These are phyloP conservation scores for Dioscorea dumetorum DNA, from an alignment of 106 monocot genomes.

Conservation along the genomic window DNA sequence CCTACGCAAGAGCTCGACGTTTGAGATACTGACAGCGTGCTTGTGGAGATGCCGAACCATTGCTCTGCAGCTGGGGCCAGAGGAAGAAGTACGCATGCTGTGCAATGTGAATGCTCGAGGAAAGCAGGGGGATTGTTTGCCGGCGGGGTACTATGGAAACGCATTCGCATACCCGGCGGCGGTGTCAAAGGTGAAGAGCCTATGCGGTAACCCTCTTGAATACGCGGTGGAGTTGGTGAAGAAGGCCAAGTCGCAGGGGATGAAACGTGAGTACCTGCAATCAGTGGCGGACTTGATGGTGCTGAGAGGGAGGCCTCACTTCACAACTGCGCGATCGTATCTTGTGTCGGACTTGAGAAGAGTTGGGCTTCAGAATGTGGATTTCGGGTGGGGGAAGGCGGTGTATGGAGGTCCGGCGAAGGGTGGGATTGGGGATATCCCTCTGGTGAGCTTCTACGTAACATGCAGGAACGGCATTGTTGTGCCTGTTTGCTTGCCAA, in stretches of 20 bases:
- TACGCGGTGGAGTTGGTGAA: conserved; percentile 48
- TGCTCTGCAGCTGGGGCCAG: conserved; percentile 25
- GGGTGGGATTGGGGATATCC: conserved; percentile 37
- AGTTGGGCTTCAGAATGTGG: conserved; percentile 35
- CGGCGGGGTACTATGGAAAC: conserved; percentile 70
- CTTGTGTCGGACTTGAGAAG: conserved; percentile 56
- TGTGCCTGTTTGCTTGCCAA: conserved; percentile 47
- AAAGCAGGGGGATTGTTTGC: conserved; percentile 15
- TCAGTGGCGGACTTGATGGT: conserved; percentile 60
- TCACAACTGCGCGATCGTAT: conserved; percentile 26
- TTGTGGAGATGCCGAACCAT: conserved; percentile 50
- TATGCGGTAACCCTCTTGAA: conserved; percentile 29
- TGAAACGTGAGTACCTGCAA: conserved; percentile 44
- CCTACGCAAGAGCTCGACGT: conserved; percentile 32
- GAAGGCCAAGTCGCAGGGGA: conserved; percentile 31
- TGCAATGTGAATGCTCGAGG: conserved; percentile 40
- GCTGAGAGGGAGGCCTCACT: conserved; percentile 35
- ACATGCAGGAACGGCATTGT: conserved; percentile 42
- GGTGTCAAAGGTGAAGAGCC: conserved; percentile 24
- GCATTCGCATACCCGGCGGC: conserved; percentile 50
- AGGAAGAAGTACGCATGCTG: conserved; percentile 37
- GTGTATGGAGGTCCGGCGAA: conserved; percentile 42
- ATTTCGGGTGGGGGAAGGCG: conserved; percentile 67
- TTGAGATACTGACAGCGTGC: conserved; percentile 51
- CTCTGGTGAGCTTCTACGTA: conserved; percentile 43